These are phyloP conservation scores for Yamadazyma endophytica DNA, from an alignment of 805 yeast species.

Conservation along the genomic window DNA sequence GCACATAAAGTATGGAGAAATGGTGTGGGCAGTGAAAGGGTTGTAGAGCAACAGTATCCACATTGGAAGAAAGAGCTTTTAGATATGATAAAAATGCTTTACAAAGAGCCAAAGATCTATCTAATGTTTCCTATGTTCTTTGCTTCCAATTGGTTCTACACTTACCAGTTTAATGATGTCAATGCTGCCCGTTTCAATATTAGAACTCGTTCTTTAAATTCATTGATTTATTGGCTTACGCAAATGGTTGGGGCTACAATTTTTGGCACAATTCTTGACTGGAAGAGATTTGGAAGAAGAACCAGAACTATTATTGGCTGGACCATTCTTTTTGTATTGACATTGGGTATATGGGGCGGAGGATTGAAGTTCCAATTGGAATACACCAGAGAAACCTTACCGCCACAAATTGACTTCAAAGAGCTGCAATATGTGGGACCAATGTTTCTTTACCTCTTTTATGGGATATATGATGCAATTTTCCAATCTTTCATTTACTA, in stretches of 20 bases:
- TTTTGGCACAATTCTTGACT: constrained; percentile 47
- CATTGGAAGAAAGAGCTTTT: constrained; percentile 40
- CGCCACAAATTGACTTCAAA: constrained; percentile 39
- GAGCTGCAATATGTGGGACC: constrained; percentile 51
- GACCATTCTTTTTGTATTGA: constrained; percentile 30
- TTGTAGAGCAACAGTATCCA: constrained; percentile 43
- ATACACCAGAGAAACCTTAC: constrained; percentile 28
- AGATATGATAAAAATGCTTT: constrained; percentile 9
- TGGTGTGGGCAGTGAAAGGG: constrained; percentile 10
- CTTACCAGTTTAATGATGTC: constrained; percentile 58
- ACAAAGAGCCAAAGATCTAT: constrained; percentile 35
- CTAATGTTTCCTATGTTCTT: constrained; percentile 56
- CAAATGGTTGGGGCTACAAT: constrained; percentile 55
- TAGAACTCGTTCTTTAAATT: constrained; percentile 58
- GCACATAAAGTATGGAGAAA: constrained; percentile 13
- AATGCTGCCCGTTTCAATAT: constrained; percentile 53
- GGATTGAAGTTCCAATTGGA: constrained; percentile 45
- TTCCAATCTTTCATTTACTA: constrained; percentile 58
- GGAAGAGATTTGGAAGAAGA: constrained; percentile 34
- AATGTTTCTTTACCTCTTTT: constrained; percentile 57
- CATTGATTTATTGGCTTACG: constrained; percentile 54
- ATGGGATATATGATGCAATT: constrained; percentile 56
- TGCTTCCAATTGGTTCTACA: constrained; percentile 62
- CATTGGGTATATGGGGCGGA: constrained; percentile 56
- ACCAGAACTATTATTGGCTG: constrained; percentile 45